Conservation (phyloP, 1,284 basidiomycete species). For the Caloboletus firmus region DNA sequence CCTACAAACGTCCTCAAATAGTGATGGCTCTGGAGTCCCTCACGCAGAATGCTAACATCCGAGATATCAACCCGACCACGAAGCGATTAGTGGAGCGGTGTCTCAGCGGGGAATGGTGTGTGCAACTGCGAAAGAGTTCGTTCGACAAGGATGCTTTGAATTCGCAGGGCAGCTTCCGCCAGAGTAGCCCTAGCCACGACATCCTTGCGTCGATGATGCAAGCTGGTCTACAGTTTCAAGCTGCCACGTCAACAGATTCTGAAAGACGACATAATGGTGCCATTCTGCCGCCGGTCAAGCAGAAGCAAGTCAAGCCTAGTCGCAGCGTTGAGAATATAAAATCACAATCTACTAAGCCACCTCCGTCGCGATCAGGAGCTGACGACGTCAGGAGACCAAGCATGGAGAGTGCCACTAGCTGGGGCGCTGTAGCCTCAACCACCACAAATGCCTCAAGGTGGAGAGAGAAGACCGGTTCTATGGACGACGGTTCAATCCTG, state of each 20-base stretch:
- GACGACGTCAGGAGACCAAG: slow-evolving; percentile 45
- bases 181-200: slow-evolving; percentile 46
- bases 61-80: slow-evolving; percentile 85
- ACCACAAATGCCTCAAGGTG: slow-evolving; percentile 23
- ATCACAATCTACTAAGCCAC: slow-evolving; percentile 15
- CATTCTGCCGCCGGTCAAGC: slow-evolving; percentile 31
- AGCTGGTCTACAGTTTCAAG: slow-evolving; percentile 20
- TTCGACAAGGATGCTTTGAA: slow-evolving; percentile 33
- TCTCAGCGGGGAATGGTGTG: slow-evolving; percentile 85
- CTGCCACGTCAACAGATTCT: slow-evolving; percentile 29
- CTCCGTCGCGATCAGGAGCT: slow-evolving; percentile 37
- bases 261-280: slow-evolving; percentile 30
- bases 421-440: slow-evolving; percentile 45
- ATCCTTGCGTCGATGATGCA: slow-evolving; percentile 39
- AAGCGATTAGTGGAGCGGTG: slow-evolving; percentile 91
- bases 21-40: slow-evolving; percentile 81
- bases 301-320: slow-evolving; percentile 52
- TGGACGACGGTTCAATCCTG: slow-evolving; percentile 28
- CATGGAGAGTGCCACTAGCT: slow-evolving; percentile 53
- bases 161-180: slow-evolving; percentile 29
- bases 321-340: slow-evolving; percentile 60
- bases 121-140: slow-evolving; percentile 50
- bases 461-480: slow-evolving; percentile 37
- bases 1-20: slow-evolving; percentile 93
- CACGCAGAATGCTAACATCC: slow-evolving; percentile 71